Evolutionary conservation across 2,329 filamentous ascomycete species (phyloP).

Genomic region (Stagonosporopsis cucurbitacearum): DNA sequence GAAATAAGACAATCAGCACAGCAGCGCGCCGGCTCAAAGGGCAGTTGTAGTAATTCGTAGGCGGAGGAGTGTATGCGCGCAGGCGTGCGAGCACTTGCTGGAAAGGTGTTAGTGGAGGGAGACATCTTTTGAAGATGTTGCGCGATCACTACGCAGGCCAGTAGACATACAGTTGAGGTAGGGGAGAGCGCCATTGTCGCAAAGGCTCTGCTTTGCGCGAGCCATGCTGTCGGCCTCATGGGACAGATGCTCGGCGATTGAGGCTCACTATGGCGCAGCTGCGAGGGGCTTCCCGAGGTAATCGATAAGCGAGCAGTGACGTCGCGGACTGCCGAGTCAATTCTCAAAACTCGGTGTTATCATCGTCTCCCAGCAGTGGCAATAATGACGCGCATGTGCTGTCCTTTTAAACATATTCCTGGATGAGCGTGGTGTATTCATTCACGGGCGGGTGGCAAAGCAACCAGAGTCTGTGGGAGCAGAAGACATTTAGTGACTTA

Average conservation of each 20-base stretch:
- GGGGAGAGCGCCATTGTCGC: constrained; percentile 42
- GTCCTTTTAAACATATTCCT: background rate
- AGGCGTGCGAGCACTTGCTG: constrained; percentile 62
- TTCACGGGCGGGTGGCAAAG: background rate
- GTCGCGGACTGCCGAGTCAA: constrained; percentile 2
- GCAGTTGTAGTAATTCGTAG: constrained; percentile 63
- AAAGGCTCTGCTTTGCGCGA: constrained; percentile 35
- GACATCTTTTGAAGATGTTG: background rate
- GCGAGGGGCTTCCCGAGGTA: constrained; percentile 21
- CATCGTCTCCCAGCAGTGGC: background rate
- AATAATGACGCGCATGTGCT: background rate
- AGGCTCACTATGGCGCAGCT: constrained; percentile 9
- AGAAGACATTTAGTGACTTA: constrained; percentile 28
- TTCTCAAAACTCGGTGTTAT: background rate
- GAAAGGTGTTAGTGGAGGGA: constrained; percentile 17
- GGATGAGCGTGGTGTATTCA: too few species aligned
- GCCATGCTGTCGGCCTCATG: constrained; percentile 40
- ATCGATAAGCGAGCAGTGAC: constrained; percentile 21
- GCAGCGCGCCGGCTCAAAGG: constrained; percentile 75
- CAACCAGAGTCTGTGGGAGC: background rate
- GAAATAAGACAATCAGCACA: constrained; percentile 86
- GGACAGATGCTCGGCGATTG: constrained; percentile 11
- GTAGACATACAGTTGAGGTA: constrained; percentile 33
- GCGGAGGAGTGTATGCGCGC: constrained; percentile 62
- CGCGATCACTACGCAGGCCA: background rate